Evolutionary conservation across 2,329 filamentous ascomycete genomes (phyloP).

Genomic region (Fusarium circinatum): DNA sequence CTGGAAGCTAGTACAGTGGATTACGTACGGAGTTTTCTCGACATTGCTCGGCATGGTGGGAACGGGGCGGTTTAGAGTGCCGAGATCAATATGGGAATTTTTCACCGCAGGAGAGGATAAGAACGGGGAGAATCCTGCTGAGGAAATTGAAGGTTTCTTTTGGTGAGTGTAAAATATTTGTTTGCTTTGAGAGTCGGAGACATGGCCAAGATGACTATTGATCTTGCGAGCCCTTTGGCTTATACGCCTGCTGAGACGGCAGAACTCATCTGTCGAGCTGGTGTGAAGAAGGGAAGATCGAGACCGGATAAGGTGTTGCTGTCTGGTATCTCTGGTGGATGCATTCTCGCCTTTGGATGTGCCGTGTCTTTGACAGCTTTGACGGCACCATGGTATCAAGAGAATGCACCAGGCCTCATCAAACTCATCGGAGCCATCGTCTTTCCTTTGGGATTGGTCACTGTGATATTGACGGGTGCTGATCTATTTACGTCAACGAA

Average conservation of each 20-base stretch:
- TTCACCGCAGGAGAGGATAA: not conserved
- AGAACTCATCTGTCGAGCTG: conserved; percentile 34
- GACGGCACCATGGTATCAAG: conserved; percentile 40
- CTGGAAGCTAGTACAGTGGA: conserved; percentile 13
- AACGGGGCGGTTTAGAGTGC: not conserved
- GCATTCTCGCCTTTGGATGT: conserved; percentile 34
- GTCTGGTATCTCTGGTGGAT: conserved; percentile 35
- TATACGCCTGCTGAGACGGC: conserved; percentile 40
- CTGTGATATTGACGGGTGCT: conserved; percentile 34
- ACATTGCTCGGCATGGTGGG: conserved; percentile 25
- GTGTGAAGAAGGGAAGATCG: conserved; percentile 36
- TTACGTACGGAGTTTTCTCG: conserved; percentile 24
- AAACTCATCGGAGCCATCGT: conserved; percentile 37
- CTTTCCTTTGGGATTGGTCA: conserved; percentile 36
- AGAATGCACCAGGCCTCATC: conserved; percentile 35
- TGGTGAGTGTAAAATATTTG: not conserved
- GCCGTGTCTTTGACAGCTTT: conserved; percentile 35
- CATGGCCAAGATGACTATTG: conserved; percentile 10
- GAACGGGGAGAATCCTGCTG: not conserved
- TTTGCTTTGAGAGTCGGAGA: too few relatives aligned
- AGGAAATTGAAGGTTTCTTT: rapidly evolving
- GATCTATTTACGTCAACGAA: conserved; percentile 40
- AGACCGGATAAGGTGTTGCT: conserved; percentile 37
- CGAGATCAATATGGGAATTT: conserved; percentile 3
- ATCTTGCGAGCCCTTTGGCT: conserved; percentile 8